Base-by-base conservation (phyloP, 73 alveolate genomes). In the Paramecium tetraurelia region DNA sequence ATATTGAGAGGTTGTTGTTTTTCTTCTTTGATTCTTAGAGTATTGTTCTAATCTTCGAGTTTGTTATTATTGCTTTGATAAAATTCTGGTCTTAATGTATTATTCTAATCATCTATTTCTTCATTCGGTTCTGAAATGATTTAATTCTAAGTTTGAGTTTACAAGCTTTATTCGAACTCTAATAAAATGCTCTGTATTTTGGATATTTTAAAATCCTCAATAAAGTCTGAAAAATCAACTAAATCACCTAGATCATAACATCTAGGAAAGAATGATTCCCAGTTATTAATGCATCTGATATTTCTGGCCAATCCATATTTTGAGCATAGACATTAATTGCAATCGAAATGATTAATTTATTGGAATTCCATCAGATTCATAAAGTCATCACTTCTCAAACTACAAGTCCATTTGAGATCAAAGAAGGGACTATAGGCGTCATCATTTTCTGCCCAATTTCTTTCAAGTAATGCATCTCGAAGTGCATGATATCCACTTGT, bases 401-500 rank as follows among this genome's bases (percentile, higher is more conserved):
- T 96, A 88, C 93, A 93, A 27, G 98, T 92, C 92, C 95, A 97
- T 50, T 95, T 92, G n/a, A 96, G 86, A 86, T 97, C 98, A 85
- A 86, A 96, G 31, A 96, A 92, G 75, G 96, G 94, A 88, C 96
- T 95, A 24, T 87, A 77, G 10, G 92, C 93, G 92, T 97, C 97
- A 38, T 95, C 95, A 59, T 95, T 96, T 96, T 95, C 97, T 38
- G 50, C 92, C 96, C 97, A 97, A 5, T 98, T 98, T 43, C 99
- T 93, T 92, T 97, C 96, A 31, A 85, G 22, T 18, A 97, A 89
- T 27, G 98, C 95, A 22, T 89, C 89, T 48, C 96, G 89, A 1
- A 97, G 85, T 68, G 93, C 97, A 40, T 96, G 96, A 84, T 95
- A 97, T 38, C 97, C 96, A 24, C 99, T 98, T 21, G 92, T 90